Evolutionary conservation across 352 stramenopile genomes (phyloP).

Genomic region (Pythium aristosporum): DNA sequence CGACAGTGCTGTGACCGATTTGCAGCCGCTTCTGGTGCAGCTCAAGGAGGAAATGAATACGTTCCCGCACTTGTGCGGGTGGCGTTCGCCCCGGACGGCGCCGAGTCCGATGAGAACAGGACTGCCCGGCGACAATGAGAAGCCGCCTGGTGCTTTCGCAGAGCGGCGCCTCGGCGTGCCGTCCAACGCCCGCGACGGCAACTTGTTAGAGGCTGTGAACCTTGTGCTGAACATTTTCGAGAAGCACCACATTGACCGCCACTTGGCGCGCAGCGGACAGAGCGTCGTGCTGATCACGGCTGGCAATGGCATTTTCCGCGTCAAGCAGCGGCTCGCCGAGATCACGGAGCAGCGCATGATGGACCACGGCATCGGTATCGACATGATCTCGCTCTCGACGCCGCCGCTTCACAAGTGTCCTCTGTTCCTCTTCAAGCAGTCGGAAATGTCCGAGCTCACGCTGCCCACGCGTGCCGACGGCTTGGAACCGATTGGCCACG

Average conservation of each 20-base stretch:
- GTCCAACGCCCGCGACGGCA: slow-evolving; percentile 84
- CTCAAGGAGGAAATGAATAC: slow-evolving; percentile 80
- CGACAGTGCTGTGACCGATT: slow-evolving; percentile 68
- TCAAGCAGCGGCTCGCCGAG: slow-evolving; percentile 93
- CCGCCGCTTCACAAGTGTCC: slow-evolving; percentile 97
- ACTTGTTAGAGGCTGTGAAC: slow-evolving; percentile 98
- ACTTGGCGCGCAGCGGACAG: slow-evolving; percentile 95
- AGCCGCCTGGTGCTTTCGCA: slow-evolving; percentile 1
- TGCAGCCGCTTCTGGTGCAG: slow-evolving; percentile 60
- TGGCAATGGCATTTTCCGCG: slow-evolving; percentile 96
- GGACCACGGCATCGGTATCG: slow-evolving; percentile 99
- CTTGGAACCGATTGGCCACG: slow-evolving; percentile 13
- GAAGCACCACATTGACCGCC: slow-evolving; percentile 98
- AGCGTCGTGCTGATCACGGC: slow-evolving; percentile 95
- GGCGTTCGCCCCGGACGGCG: slow-evolving; percentile 36
- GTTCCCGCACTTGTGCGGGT: slow-evolving; percentile 70
- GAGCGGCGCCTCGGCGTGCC: slow-evolving; percentile 43
- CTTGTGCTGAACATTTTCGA: slow-evolving; percentile 98
- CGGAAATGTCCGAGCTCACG: slow-evolving; percentile 44
- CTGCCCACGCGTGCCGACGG: slow-evolving; percentile 16
- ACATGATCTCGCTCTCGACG: slow-evolving; percentile 94
- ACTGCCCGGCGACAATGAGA: slow-evolving; percentile 16
- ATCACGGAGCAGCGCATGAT: slow-evolving; percentile 99
- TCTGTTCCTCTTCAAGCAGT: slow-evolving; percentile 96
- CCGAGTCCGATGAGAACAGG: slow-evolving; percentile 1